phyloP scores from a whole-genome alignment of 1,284 basidiomycete species.

The Moesziomyces sp. region DNA sequence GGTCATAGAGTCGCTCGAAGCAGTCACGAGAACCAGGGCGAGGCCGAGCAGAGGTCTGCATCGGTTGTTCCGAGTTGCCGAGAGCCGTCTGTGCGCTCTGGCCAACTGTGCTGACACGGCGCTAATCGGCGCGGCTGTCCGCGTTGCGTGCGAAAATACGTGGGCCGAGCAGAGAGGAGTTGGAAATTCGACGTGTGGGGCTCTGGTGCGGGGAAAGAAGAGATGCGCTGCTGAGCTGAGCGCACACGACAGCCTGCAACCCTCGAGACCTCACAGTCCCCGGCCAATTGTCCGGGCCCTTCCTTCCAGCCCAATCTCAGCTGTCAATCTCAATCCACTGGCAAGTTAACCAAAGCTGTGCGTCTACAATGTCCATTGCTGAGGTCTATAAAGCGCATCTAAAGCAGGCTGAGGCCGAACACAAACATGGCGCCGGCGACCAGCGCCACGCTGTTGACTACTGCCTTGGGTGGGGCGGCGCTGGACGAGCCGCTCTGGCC shows the following conservation, averaged over 20 bases:
- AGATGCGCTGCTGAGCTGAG: background rate
- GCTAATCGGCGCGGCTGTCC: background rate
- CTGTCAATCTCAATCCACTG: too few relatives aligned
- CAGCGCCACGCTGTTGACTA: slow-evolving; percentile 1
- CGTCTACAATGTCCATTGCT: background rate
- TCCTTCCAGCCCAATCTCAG: too few relatives aligned
- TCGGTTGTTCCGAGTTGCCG: slow-evolving; percentile 25
- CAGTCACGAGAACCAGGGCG: background rate
- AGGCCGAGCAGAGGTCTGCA: background rate
- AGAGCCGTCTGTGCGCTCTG: background rate
- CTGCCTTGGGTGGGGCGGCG: background rate
- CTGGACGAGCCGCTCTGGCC: slow-evolving; percentile 6
- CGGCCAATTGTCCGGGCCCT: too few relatives aligned
- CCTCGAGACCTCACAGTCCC: too few relatives aligned
- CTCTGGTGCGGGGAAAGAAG: slow-evolving; percentile 9
- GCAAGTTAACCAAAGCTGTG: too few relatives aligned
- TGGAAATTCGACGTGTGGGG: background rate
- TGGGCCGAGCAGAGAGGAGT: background rate
- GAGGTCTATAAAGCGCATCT: background rate
- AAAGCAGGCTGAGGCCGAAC: slow-evolving; percentile 19
- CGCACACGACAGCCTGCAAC: background rate
- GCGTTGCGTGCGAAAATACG: background rate
- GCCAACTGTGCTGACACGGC: background rate
- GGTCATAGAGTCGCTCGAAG: background rate
- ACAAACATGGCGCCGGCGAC: slow-evolving; percentile 6